phyloP scores from a whole-genome alignment of 257 asterid genomes.

The Ilex asprella region DNA sequence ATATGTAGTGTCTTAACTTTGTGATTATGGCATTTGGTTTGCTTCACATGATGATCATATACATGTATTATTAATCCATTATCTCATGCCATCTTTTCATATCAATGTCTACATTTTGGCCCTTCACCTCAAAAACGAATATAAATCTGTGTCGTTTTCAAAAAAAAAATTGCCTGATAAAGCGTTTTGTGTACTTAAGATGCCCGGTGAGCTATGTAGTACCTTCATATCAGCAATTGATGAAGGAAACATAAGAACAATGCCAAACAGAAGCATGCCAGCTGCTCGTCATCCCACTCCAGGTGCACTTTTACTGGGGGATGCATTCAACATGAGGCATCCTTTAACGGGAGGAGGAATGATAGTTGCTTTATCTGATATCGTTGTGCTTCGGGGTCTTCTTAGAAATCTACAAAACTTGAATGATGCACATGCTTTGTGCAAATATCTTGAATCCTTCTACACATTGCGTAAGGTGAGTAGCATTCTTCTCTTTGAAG shows the following conservation, averaged over 20 bases:
- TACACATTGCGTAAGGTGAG: slow-evolving; percentile 31
- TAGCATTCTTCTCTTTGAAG: not conserved
- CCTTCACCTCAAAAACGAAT: too few relatives aligned
- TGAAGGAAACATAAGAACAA: slow-evolving; percentile 28
- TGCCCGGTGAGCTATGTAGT: slow-evolving; percentile 24
- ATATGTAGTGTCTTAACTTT: too few relatives aligned
- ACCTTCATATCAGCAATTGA: slow-evolving; percentile 27
- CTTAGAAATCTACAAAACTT: slow-evolving; percentile 20
- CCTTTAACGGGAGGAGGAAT: slow-evolving; percentile 40
- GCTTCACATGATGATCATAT: too few relatives aligned
- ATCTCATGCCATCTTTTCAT: too few relatives aligned
- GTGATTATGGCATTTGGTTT: too few relatives aligned
- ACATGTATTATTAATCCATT: too few relatives aligned
- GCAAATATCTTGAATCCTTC: slow-evolving; percentile 26
- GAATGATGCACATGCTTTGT: slow-evolving; percentile 13
- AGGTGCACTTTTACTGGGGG: slow-evolving; percentile 31
- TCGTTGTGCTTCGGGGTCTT: slow-evolving; percentile 27
- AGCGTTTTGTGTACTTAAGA: slow-evolving; percentile 5
- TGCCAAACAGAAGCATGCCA: slow-evolving; percentile 38
- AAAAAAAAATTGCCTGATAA: too few relatives aligned
- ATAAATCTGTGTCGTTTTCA: too few relatives aligned
- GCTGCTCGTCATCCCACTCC: slow-evolving; percentile 35
- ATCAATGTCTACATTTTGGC: too few relatives aligned
- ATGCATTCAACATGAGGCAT: slow-evolving; percentile 39
- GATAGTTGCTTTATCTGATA: slow-evolving; percentile 35